Base-by-base conservation (phyloP, 768 basidiomycete genomes). In the Mycena capillaripes region DNA sequence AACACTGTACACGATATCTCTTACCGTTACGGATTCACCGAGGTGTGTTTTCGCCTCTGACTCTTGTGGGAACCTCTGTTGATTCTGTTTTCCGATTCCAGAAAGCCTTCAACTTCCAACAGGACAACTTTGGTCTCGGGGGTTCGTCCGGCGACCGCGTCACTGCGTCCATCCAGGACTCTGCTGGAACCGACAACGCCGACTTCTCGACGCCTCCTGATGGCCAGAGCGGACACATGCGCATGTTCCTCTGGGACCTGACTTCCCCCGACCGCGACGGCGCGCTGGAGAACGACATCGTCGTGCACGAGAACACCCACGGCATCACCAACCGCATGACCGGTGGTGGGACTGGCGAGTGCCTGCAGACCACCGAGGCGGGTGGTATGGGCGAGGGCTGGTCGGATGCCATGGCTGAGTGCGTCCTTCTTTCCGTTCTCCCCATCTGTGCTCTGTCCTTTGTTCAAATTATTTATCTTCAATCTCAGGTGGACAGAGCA, bases 361-460 rank as follows among this genome's bases (percentile, higher is more conserved):
- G 92, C 81, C 80, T 93, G 71, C 89, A 91, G 76, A 90, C 86
- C 32, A 84, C 84, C 36, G 92, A 93, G 76, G 83, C 91, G 8
- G 89, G 89, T 32, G 92, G 91, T 21, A 86, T 92, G 86, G 91
- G 91, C 55, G 92, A 93, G 79, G 91, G 90, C 23, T 92, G 91
- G 90, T 88, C 88, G 9, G 91, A 91, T 79, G 85, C 85, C 17
- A 78, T 86, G 81, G 84, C 86, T 4, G 80, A 81, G 84, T 86
- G 71, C 25, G 82, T 50, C 17, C 17, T 69, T 79, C 80, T 30
- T 76, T 75, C 32, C 79, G 23, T 23, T 42, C 19, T 16, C 29
- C 25, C 6, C 38, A 78, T 27, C 70, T 67, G 12, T 82, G 73
- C 79, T 81, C 48, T 79, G 8, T 14, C 36, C 14, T 38, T 6